Evolutionary conservation across 2,329 filamentous ascomycete species (phyloP).

Genomic region (Fusarium liriodendri): DNA sequence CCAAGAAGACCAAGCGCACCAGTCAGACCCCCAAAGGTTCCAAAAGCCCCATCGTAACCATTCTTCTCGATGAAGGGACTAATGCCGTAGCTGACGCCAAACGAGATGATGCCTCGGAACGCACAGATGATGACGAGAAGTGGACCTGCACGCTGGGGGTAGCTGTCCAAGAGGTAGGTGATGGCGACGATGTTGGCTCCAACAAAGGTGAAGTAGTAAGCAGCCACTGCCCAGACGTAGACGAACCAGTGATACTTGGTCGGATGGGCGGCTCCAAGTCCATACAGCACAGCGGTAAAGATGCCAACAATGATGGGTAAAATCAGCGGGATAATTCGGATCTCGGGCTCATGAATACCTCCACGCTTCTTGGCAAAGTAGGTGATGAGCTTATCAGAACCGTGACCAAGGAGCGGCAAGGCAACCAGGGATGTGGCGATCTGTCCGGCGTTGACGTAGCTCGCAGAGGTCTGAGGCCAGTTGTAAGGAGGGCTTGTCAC

Average conservation of each 20-base stretch:
- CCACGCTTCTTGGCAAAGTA: conserved; percentile 33
- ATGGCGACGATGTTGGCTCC: conserved; percentile 38
- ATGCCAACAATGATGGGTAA: conserved; percentile 31
- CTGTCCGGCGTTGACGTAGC: conserved; percentile 37
- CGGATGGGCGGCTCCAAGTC: not conserved
- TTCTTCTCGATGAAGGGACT: conserved; percentile 27
- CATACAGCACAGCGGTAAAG: conserved; percentile 19
- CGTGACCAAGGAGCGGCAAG: conserved; percentile 32
- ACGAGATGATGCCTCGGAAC: conserved; percentile 34
- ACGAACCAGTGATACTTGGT: conserved; percentile 18
- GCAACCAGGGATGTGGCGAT: conserved; percentile 34
- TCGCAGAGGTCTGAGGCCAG: conserved; percentile 32
- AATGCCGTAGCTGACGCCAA: conserved; percentile 37
- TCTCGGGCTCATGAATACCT: conserved; percentile 35
- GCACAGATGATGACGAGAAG: conserved; percentile 38
- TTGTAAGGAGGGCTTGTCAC: conserved; percentile 32
- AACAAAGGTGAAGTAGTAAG: conserved; percentile 21
- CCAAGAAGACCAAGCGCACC: not conserved
- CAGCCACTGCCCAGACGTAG: conserved; percentile 19
- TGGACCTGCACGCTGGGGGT: conserved; percentile 34
- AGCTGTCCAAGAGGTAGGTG: conserved; percentile 38
- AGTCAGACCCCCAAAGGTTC: not conserved
- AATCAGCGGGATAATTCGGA: conserved; percentile 33
- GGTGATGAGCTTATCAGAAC: conserved; percentile 36
- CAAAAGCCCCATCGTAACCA: not conserved